Conservation (phyloP, 208 protist genomes). For the Crithidia sp. region DNA sequence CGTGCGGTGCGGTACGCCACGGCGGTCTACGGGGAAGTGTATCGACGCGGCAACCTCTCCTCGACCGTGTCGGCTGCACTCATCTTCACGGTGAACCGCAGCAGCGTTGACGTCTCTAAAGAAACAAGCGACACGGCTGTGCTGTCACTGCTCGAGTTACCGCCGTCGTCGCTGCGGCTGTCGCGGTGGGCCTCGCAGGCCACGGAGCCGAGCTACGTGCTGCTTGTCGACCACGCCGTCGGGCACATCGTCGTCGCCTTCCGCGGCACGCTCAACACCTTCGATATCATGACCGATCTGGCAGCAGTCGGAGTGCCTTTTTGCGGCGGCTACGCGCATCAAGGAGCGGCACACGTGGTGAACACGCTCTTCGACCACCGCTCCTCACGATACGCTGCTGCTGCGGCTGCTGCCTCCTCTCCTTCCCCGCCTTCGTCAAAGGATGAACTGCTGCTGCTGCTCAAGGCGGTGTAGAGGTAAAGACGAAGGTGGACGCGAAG, state of each 20-base stretch:
- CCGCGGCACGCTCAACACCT: conserved; percentile 62
- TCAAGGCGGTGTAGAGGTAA: not conserved
- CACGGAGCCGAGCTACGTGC: conserved; percentile 59
- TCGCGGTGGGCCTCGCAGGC: conserved; percentile 51
- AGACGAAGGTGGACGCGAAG: not conserved
- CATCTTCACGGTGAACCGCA: conserved; percentile 43
- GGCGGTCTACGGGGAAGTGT: conserved; percentile 66
- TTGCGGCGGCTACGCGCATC: conserved; percentile 58
- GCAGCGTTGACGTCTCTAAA: conserved; percentile 34
- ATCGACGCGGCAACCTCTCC: conserved; percentile 50
- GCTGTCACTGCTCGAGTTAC: conserved; percentile 50
- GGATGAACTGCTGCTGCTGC: too few relatives aligned
- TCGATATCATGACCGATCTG: conserved; percentile 66
- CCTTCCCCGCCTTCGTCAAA: not conserved
- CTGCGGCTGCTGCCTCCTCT: not conserved
- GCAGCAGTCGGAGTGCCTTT: conserved; percentile 55
- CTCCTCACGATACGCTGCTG: conserved; percentile 18
- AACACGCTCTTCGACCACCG: conserved; percentile 58
- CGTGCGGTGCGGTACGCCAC: conserved; percentile 63
- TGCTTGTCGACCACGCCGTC: conserved; percentile 54
- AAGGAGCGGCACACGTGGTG: conserved; percentile 49
- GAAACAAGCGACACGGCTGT: conserved; percentile 53
- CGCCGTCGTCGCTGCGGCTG: conserved; percentile 37
- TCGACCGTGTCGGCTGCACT: conserved; percentile 36
- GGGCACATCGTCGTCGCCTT: conserved; percentile 63